A percentile compares a stretch with the other conserved stretches of the same genome.
Evolutionary conservation across 805 yeast genomes (phyloP).

Genomic region (Yamadazyma kitorensis): DNA sequence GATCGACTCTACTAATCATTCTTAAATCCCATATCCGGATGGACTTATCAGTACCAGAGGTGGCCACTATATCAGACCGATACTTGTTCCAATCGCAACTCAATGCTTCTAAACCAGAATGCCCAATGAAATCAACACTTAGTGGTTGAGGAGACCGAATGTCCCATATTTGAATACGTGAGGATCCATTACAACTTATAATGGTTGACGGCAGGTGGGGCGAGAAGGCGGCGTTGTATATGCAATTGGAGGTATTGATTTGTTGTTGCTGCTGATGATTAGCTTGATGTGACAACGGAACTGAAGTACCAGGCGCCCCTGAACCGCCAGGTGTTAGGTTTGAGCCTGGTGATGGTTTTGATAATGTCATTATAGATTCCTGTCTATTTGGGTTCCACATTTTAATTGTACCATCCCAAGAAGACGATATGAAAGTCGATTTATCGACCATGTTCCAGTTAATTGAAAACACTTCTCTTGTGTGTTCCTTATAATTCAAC

Average conservation of each 20-base stretch:
- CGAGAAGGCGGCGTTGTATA: conserved; percentile 77
- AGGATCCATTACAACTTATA: conserved; percentile 70
- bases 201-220: conserved; percentile 78
- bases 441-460: conserved; percentile 75
- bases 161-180: conserved; percentile 81
- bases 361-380: conserved; percentile 55
- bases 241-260: conserved; percentile 49
- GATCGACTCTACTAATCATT: conserved; percentile 48
- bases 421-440: conserved; percentile 64
- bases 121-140: conserved; percentile 62
- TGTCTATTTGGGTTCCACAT: conserved; percentile 68
- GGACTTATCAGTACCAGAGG: conserved; percentile 89
- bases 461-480: conserved; percentile 68
- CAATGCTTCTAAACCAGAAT: conserved; percentile 76
- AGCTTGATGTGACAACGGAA: conserved; percentile 31
- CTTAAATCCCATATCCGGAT: conserved; percentile 87
- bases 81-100: conserved; percentile 91
- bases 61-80: conserved; percentile 71
- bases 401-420: conserved; percentile 92
- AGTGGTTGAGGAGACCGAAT: conserved; percentile 63
- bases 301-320: conserved; percentile 33
- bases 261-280: conserved; percentile 26
- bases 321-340: conserved; percentile 20
- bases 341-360: conserved; percentile 1
- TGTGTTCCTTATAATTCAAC: conserved; percentile 73